Evolutionary conservation across 1,284 basidiomycete genomes (phyloP), one percentile per base, ranked within the genome.

Genomic region (Trichosporon asahii): DNA sequence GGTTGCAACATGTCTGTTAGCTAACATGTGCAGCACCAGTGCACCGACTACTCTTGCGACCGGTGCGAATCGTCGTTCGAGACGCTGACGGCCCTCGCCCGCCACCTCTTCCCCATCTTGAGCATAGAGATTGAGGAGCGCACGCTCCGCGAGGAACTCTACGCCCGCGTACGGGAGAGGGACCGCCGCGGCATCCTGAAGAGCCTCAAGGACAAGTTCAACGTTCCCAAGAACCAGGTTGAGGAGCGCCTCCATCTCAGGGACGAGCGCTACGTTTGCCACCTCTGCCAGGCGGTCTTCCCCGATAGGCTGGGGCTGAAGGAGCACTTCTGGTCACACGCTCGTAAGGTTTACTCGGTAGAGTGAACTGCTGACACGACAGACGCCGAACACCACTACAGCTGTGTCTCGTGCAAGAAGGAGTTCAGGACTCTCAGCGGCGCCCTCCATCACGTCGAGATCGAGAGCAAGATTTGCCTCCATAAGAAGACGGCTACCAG

Each of bases 281-380:
- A 61, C n/a, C 27, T 31, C 27, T 61, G 57, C 29, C 4, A 8
- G 27, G 15, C 15, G 15, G 14, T 61, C 29, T 61, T 61, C 18
- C 27, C 18, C 2, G 57, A 31, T 15, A 61, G 18, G 57, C 8
- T 9, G 18, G 57, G 29, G 4, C 8, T 61, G 29, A 29, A 25
- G 21, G 33, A 37, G 12, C 63, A 64, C 25, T 64, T 37, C 63
- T 64, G 63, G 63, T 64, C 63, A 2, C 57, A 61, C 21, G 57
- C 57, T n/a, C 63, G 63, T 64, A 44, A 44, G 21, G 35, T 63
- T 33, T 3, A 21, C 2, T 23, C 12, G 14, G 23, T 14, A 7
- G 11, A 6, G 31, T 8, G 7, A 9, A 44, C 21, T n/a, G 35
- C 57, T 61, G 57, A 61, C 49, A 1, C 7, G 5, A 33, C 57